A percentile compares a stretch with the other conserved stretches of the same genome.
Conservation (phyloP, 192 early-diverging fungal genomes). For the Coemansia sp. region DNA sequence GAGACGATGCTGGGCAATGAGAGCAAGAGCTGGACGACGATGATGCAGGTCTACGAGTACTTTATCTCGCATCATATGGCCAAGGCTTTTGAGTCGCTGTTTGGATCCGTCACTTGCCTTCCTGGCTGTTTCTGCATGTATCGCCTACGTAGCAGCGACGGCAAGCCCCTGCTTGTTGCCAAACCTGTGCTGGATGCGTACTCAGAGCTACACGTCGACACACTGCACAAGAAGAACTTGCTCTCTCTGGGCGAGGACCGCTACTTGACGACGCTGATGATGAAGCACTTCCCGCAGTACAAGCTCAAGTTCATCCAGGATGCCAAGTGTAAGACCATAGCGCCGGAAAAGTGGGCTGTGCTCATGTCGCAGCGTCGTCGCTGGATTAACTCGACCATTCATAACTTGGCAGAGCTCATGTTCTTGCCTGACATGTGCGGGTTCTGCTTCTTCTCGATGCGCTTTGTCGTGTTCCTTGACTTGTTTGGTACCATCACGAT, state of each 20-base stretch:
- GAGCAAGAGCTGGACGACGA: conserved; percentile 88
- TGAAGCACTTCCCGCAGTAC: not conserved
- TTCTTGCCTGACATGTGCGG: conserved; percentile 89
- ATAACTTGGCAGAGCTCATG: conserved; percentile 66
- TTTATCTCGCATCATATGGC: conserved; percentile 93
- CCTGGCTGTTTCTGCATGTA: conserved; percentile 68
- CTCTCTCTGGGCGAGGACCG: conserved; percentile 71
- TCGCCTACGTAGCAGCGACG: conserved; percentile 65
- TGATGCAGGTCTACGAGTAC: conserved; percentile 98
- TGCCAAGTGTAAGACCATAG: conserved; percentile 88
- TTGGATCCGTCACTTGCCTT: too few relatives aligned
- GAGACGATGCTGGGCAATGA: conserved; percentile 92
- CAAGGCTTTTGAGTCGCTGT: conserved; percentile 64
- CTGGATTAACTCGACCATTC: conserved; percentile 95
- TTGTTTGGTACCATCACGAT: conserved; percentile 82
- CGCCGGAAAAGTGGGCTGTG: conserved; percentile 87
- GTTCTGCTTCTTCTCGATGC: conserved; percentile 98
- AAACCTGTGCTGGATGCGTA: conserved; percentile 86
- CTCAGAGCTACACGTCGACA: conserved; percentile 90
- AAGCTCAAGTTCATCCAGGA: conserved; percentile 92
- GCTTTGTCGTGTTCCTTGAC: conserved; percentile 95
- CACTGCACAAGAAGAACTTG: conserved; percentile 97
- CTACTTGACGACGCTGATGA: too few relatives aligned
- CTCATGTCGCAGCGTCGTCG: conserved; percentile 94
- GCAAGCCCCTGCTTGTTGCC: conserved; percentile 80